A percentile compares a stretch with the other conserved stretches of the same genome.
phyloP scores from a whole-genome alignment of 768 basidiomycete genomes.

The Clathrus columnatus region DNA sequence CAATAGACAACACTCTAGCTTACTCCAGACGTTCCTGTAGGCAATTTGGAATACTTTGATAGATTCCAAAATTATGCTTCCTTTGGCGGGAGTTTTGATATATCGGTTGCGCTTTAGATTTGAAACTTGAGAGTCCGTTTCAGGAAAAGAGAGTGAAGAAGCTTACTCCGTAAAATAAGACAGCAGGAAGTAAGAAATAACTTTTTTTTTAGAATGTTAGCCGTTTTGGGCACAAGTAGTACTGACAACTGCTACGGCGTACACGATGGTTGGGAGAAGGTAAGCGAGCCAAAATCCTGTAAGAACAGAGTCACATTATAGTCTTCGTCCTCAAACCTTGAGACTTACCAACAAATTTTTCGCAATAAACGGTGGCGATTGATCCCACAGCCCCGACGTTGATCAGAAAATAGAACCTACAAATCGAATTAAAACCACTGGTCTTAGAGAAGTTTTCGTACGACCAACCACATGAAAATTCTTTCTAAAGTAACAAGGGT shows the following conservation, averaged over 20 bases:
- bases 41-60: slow-evolving; percentile 41
- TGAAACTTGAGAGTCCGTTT: background rate
- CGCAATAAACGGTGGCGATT: slow-evolving; percentile 6
- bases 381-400: slow-evolving; percentile 7
- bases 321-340: background rate
- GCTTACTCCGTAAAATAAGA: slow-evolving; percentile 39
- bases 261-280: slow-evolving; percentile 52
- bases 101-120: slow-evolving; percentile 37
- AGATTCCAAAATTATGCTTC: slow-evolving; percentile 48
- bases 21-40: slow-evolving; percentile 36
- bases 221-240: background rate
- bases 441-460: background rate
- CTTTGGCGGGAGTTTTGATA: slow-evolving; percentile 46
- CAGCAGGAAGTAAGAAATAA: slow-evolving; percentile 44
- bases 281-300: slow-evolving; percentile 60
- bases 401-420: slow-evolving; percentile 8
- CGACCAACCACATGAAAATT: slow-evolving; percentile 9
- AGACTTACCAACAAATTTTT: slow-evolving; percentile 6
- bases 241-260: slow-evolving; percentile 19
- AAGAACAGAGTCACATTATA: slow-evolving; percentile 3
- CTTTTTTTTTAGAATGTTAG: background rate
- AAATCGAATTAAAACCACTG: background rate
- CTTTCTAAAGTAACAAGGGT: background rate
- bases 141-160: no score
- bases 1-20: no score